A percentile compares a stretch with the other conserved stretches of the same genome.
phyloP scores from a whole-genome alignment of 495 filamentous ascomycete genomes.

The Endocarpon pusillum region DNA sequence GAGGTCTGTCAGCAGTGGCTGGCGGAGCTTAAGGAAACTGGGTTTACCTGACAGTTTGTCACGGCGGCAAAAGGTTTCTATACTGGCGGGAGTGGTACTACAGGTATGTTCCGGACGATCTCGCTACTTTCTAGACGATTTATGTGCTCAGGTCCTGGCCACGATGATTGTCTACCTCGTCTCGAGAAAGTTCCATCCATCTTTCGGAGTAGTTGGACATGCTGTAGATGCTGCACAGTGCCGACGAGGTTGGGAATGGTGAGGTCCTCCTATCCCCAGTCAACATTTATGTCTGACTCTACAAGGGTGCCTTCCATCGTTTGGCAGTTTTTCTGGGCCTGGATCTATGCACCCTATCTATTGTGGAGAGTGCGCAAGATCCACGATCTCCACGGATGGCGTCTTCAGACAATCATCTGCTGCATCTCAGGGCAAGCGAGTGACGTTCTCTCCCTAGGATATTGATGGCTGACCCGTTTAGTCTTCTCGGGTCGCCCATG shows the following conservation, averaged over 20 bases:
- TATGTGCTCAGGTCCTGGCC: conserved; percentile 37
- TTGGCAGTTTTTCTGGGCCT: conserved; percentile 50
- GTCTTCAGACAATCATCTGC: conserved; percentile 44
- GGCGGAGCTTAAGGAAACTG: conserved; percentile 7
- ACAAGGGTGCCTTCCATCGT: conserved; percentile 38
- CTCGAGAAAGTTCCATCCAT: conserved; percentile 47
- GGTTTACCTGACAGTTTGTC: conserved; percentile 11
- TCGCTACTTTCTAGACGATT: too few relatives aligned
- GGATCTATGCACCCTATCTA: conserved; percentile 32
- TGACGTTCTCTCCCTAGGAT: neutral
- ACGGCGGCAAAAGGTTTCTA: too few relatives aligned
- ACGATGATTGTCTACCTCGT: conserved; percentile 45
- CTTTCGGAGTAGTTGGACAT: conserved; percentile 35
- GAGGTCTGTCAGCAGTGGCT: too few relatives aligned
- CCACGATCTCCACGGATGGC: conserved; percentile 49
- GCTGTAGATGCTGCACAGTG: conserved; percentile 23
- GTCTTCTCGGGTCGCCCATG: conserved; percentile 46
- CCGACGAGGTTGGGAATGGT: conserved; percentile 49
- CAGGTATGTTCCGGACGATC: too few relatives aligned
- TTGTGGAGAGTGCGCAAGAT: conserved; percentile 33
- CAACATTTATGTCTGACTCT: conserved; percentile 5
- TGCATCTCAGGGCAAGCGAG: conserved; percentile 34
- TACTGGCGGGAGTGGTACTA: too few relatives aligned
- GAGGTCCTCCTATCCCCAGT: conserved; percentile 5
- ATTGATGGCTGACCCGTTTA: conserved; percentile 10